Base-by-base conservation (phyloP, 176 grass and related monocot species). In the Zizania latifolia region DNA sequence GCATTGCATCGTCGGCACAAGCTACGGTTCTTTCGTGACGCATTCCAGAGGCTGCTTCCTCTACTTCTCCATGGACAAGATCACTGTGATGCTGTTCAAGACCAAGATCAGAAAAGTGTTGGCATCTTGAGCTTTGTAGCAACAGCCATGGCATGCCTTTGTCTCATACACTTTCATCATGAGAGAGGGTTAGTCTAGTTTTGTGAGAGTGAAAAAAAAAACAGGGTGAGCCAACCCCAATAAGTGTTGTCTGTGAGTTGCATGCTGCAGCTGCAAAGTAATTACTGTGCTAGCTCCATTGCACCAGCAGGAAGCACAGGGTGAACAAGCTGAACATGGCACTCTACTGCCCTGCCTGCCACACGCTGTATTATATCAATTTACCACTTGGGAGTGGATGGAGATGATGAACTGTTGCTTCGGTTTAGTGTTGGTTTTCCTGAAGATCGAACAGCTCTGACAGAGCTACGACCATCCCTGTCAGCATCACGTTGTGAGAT, bases 41-140 rank as follows among this genome's bases (percentile, higher is more conserved):
- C 90, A 90, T 58, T 82, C 87, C 9, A 81, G 32, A 22, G 93
- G 93, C 22, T 79, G 87, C 40, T 97, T 97, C 75, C 82, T 97
- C 64, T 97, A 97, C 81, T 93, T 97, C 73, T 94, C 88, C 33
- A 88, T 94, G 85, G 85, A 88, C 75, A 94, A 94, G 33, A 82
- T 94, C 58, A 80, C 88, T 12, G 92, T 94, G 64, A 86, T 94
- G 92, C 65, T 94, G 54, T 94, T 90, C 46, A 86, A 94, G 77
- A 94, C 92, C 71, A 94, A 88, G 77, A 64, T 94, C 50, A 83
- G 84, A 43, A 76, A 87, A 84, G 78, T 75, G 70, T 30, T 77
- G 22, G 39, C 83, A 46, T 82, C 86, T 48, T 85, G 60, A 83
- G 23, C 28, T 31, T 40, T 39, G 27, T 45, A 83, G 48, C 15